A percentile compares a stretch with the other conserved stretches of the same genome.
Evolutionary conservation across 2,329 filamentous ascomycete genomes (phyloP).

Genomic region (Tolypocladium capitatum): DNA sequence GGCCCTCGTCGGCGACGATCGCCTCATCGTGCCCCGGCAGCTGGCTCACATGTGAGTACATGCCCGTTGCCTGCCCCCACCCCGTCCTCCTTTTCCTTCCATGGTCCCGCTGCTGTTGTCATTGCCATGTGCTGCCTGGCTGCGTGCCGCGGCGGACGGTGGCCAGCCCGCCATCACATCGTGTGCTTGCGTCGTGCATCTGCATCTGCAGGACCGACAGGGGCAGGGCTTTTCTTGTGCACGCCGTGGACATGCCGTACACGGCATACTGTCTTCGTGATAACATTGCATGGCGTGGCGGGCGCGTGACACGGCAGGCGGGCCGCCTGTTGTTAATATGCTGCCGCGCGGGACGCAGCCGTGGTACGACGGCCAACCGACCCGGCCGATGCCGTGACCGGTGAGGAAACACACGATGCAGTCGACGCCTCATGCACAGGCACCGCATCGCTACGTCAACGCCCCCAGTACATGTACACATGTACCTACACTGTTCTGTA

Average conservation of each 20-base stretch:
- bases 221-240: neutral
- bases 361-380: neutral
- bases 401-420: neutral
- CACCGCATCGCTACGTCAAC: neutral
- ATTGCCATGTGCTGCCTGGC: neutral
- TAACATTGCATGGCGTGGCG: neutral
- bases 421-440: neutral
- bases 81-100: neutral
- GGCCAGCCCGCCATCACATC: neutral
- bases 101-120: too few species aligned
- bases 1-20: conserved; percentile 71
- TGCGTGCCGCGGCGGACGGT: neutral
- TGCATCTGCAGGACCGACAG: neutral
- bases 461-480: neutral
- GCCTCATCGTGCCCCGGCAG: conserved; percentile 71
- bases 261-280: neutral
- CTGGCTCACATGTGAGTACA: conserved; percentile 63
- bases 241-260: neutral
- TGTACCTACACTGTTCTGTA: neutral
- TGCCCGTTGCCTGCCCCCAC: neutral
- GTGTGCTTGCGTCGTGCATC: neutral
- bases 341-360: neutral
- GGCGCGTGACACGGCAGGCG: conserved; percentile 1
- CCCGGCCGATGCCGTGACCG: neutral
- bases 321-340: neutral